phyloP scores from a whole-genome alignment of 257 asterid genomes.

The Primulina eburnea region DNA sequence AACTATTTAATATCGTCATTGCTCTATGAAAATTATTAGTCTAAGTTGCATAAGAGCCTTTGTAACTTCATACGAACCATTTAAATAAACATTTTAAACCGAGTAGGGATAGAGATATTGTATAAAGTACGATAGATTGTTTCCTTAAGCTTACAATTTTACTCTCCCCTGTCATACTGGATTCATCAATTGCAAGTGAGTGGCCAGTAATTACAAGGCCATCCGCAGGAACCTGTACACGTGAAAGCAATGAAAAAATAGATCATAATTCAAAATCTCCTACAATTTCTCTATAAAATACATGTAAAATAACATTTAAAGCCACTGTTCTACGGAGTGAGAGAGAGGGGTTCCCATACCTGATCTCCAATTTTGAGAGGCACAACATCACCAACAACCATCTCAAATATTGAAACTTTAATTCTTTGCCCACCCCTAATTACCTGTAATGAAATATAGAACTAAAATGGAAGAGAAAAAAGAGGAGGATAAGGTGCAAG shows the following conservation, averaged over 20 bases:
- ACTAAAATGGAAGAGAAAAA: constrained; percentile 16
- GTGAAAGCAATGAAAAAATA: constrained; percentile 23
- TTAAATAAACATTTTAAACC: neutral
- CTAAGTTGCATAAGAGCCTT: neutral
- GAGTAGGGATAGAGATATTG: neutral
- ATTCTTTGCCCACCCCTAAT: constrained; percentile 77
- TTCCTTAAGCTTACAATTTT: constrained; percentile 61
- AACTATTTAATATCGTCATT: neutral
- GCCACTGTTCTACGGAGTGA: neutral
- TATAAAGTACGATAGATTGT: constrained; percentile 13
- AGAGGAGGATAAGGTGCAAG: constrained; percentile 5
- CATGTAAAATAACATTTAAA: too few species aligned
- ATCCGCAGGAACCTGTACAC: constrained; percentile 88
- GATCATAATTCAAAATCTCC: constrained; percentile 13
- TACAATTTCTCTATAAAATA: neutral
- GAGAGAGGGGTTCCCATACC: constrained; percentile 37
- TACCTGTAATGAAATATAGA: constrained; percentile 50
- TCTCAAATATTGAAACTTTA: constrained; percentile 74
- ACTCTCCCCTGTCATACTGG: constrained; percentile 99
- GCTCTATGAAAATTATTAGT: neutral
- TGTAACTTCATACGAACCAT: neutral
- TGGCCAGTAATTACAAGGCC: constrained; percentile 77
- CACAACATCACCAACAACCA: constrained; percentile 85
- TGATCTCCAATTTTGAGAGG: constrained; percentile 98
- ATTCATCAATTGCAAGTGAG: constrained; percentile 88